These are phyloP conservation scores for Trypanosoma caninum DNA, from an alignment of 208 protist species.

Conservation along the genomic window DNA sequence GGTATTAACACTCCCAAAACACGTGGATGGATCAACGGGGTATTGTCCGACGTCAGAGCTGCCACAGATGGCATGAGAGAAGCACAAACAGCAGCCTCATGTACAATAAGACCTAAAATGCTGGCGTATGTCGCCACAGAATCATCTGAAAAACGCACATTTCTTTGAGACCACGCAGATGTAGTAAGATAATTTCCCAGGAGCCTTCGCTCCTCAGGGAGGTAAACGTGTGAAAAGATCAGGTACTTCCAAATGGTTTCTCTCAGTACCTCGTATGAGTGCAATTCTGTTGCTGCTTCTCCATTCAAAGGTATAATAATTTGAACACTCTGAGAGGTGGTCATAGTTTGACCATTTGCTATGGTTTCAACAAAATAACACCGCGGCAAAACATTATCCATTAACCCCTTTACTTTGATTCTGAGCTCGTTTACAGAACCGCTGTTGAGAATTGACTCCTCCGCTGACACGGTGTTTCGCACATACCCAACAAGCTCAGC, in stretches of 20 bases:
- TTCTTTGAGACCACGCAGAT: constrained; percentile 50
- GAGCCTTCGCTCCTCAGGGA: constrained; percentile 31
- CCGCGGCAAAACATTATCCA: constrained; percentile 23
- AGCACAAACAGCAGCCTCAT: constrained; percentile 50
- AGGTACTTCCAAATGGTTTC: constrained; percentile 56
- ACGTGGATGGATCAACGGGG: constrained; percentile 47
- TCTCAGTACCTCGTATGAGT: constrained; percentile 21
- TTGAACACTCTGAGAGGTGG: neutral
- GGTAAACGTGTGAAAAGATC: constrained; percentile 41
- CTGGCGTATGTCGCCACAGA: constrained; percentile 31
- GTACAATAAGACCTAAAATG: constrained; percentile 45
- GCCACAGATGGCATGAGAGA: constrained; percentile 31
- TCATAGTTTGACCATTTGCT: neutral
- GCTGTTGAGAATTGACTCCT: constrained; percentile 18
- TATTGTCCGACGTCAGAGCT: constrained; percentile 44
- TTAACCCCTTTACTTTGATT: constrained; percentile 9
- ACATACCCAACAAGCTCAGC: constrained; percentile 18
- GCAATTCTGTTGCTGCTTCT: neutral
- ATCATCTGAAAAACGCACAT: constrained; percentile 22
- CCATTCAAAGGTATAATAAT: constrained; percentile 14
- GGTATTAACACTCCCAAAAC: constrained; percentile 18
- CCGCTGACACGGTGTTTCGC: constrained; percentile 25
- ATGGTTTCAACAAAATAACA: constrained; percentile 4
- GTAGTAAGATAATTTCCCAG: constrained; percentile 39
- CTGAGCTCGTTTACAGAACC: neutral